Percentiles rank a stretch among this genome's conserved stretches.
phyloP scores from a whole-genome alignment of 176 grass and related monocot species.

The Secale cereale region DNA sequence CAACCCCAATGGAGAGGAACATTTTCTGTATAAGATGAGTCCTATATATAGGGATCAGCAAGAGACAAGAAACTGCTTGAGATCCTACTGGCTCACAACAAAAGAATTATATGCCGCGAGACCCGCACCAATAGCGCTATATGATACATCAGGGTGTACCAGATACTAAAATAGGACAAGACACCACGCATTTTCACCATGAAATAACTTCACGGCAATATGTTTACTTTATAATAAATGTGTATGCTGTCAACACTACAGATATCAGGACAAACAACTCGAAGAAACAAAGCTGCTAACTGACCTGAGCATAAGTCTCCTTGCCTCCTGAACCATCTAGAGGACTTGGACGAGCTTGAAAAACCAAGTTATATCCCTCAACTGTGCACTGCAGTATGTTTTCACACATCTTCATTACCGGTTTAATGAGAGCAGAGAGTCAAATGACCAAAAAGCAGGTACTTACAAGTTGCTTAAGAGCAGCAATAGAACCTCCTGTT shows the following conservation, averaged over 20 bases:
- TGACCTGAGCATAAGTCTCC: slow-evolving; percentile 66
- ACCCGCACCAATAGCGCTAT: neutral
- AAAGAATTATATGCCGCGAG: neutral
- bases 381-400: slow-evolving; percentile 56
- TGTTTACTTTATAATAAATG: neutral
- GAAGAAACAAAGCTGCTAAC: slow-evolving; percentile 15
- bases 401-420: slow-evolving; percentile 9
- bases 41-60: too few relatives aligned
- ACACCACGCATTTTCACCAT: neutral
- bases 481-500: slow-evolving; percentile 52
- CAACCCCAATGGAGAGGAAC: too few relatives aligned
- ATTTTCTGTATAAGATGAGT: too few relatives aligned
- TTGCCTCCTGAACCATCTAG: slow-evolving; percentile 47
- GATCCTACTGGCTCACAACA: neutral
- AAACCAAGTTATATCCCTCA: slow-evolving; percentile 82
- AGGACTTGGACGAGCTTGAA: slow-evolving; percentile 47
- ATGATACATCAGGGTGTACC: slow-evolving; percentile 1
- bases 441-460: slow-evolving; percentile 19
- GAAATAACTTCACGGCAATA: neutral
- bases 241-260: slow-evolving; percentile 1
- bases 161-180: neutral
- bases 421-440: neutral
- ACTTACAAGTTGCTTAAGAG: slow-evolving; percentile 93
- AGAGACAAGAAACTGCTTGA: too few relatives aligned
- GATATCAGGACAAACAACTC: slow-evolving; percentile 14